Percentiles rank a stretch among this genome's conserved stretches.
Conservation (phyloP, 1,139 yeast species). For the Hyphopichia burtonii region DNA sequence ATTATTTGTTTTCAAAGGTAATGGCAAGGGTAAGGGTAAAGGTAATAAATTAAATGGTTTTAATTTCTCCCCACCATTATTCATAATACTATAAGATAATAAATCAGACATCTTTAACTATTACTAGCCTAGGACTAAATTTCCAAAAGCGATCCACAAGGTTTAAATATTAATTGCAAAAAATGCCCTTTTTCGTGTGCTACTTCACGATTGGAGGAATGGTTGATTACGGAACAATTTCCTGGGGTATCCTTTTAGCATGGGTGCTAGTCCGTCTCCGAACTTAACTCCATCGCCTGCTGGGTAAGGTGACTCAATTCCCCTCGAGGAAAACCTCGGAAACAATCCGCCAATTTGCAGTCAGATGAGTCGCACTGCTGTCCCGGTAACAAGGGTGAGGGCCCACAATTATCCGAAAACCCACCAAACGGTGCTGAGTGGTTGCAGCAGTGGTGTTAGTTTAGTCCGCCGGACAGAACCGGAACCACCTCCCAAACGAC, state of each 20-base stretch:
- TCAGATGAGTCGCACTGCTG: no score
- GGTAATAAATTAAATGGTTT: neutral
- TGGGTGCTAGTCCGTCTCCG: neutral
- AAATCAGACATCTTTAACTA: conserved; percentile 21
- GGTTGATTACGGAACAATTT: conserved; percentile 8
- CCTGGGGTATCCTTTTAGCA: conserved; percentile 11
- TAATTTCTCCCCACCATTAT: conserved; percentile 16
- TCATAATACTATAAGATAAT: conserved; percentile 36
- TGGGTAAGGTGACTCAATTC: neutral
- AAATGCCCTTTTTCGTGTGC: neutral
- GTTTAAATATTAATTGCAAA: conserved; percentile 3
- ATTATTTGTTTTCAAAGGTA: conserved; percentile 1
- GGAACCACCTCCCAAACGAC: no score
- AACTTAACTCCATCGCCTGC: neutral
- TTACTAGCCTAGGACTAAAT: neutral
- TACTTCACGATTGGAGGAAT: neutral
- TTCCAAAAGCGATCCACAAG: neutral
- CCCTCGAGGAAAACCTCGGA: conserved; percentile 10
- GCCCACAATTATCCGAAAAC: conserved; percentile 5
- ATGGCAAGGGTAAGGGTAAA: conserved; percentile 2
- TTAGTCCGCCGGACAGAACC: no score
- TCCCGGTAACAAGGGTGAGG: neutral
- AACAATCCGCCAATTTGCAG: neutral
- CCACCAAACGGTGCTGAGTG: no score
- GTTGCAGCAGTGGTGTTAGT: no score